These are phyloP conservation scores for Ustilago crameri DNA, from an alignment of 1,284 basidiomycete genomes.

Conservation along the genomic window DNA sequence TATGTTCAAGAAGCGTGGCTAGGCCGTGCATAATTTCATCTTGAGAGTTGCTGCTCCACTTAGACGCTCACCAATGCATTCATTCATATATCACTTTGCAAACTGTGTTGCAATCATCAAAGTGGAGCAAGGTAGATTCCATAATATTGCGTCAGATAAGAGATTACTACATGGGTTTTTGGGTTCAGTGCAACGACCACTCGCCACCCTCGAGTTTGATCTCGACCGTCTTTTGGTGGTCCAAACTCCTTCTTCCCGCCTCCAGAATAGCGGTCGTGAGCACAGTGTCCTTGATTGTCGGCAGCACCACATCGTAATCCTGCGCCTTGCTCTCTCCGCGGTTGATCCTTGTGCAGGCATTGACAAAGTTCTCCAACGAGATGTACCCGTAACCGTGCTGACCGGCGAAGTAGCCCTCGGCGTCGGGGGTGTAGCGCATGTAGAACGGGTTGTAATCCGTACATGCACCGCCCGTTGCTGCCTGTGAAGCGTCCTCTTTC, in stretches of 20 bases:
- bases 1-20: slow-evolving; percentile 39
- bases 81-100: no score
- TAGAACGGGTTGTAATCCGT: slow-evolving; percentile 85
- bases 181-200: slow-evolving; percentile 80
- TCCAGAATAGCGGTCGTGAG: slow-evolving; percentile 90
- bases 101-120: no score
- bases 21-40: no score
- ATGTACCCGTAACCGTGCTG: slow-evolving; percentile 89
- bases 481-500: slow-evolving; percentile 82
- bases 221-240: slow-evolving; percentile 82
- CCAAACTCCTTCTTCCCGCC: slow-evolving; percentile 86
- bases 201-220: slow-evolving; percentile 77
- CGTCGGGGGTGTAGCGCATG: slow-evolving; percentile 92
- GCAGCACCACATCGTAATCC: slow-evolving; percentile 83
- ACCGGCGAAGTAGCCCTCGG: slow-evolving; percentile 89
- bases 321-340: slow-evolving; percentile 74
- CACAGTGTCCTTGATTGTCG: slow-evolving; percentile 87
- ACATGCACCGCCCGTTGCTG: slow-evolving; percentile 70
- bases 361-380: slow-evolving; percentile 91
- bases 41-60: no score
- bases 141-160: neutral
- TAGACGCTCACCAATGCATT: no score
- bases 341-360: slow-evolving; percentile 74
- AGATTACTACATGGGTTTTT: no score
- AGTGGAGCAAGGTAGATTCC: no score